Evolutionary conservation across 1,284 basidiomycete genomes (phyloP).

Genomic region (Wallemia ichthyophaga): DNA sequence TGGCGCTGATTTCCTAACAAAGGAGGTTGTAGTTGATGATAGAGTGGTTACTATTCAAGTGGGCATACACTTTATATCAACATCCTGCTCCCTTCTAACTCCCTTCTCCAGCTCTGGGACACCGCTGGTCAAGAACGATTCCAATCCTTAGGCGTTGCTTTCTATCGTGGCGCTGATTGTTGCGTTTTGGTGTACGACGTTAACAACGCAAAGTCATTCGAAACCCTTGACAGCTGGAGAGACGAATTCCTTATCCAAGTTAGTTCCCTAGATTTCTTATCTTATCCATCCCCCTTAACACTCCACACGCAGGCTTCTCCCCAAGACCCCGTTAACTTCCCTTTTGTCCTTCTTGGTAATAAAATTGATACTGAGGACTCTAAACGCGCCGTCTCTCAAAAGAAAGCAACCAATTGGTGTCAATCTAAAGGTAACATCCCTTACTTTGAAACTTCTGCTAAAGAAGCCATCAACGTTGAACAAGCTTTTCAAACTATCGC

Average conservation of each 20-base stretch:
- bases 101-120: slow-evolving; percentile 53
- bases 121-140: slow-evolving; percentile 98
- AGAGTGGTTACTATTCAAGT: slow-evolving; percentile 96
- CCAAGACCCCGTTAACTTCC: slow-evolving; percentile 95
- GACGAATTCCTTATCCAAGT: slow-evolving; percentile 79
- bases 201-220: slow-evolving; percentile 92
- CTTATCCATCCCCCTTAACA: background rate
- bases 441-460: slow-evolving; percentile 98
- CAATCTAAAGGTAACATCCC: slow-evolving; percentile 98
- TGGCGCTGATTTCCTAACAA: slow-evolving; percentile 41
- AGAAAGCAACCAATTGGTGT: slow-evolving; percentile 99
- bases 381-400: slow-evolving; percentile 95
- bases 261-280: slow-evolving; percentile 5
- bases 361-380: slow-evolving; percentile 99
- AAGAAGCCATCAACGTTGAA: slow-evolving; percentile 98
- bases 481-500: slow-evolving; percentile 99
- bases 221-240: slow-evolving; percentile 87
- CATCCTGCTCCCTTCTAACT: slow-evolving; percentile 1
- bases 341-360: slow-evolving; percentile 93
- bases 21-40: slow-evolving; percentile 97
- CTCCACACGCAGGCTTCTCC: slow-evolving; percentile 43
- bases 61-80: slow-evolving; percentile 9
- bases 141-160: slow-evolving; percentile 91
- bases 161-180: slow-evolving; percentile 97
- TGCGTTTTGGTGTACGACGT: slow-evolving; percentile 98